phyloP scores from a whole-genome alignment of 257 asterid species.

The Solanum chiquidenum region DNA sequence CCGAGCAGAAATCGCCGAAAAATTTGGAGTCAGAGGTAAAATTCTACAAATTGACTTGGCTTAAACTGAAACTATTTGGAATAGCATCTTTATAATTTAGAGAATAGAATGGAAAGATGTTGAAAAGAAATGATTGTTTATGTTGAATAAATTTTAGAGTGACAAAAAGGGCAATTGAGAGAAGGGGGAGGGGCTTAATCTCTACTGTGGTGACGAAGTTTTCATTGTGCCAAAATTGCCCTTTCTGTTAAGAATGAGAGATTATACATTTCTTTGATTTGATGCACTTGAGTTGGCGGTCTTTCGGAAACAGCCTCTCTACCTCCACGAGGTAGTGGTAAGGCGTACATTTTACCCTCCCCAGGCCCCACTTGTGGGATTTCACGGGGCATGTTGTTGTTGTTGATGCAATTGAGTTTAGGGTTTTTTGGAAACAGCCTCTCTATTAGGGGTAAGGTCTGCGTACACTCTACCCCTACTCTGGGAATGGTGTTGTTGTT shows the following conservation, averaged over 20 bases:
- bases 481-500: not conserved
- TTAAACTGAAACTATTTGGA: not conserved
- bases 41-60: not conserved
- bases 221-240: not conserved
- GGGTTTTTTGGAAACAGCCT: not conserved
- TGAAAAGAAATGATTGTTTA: not conserved
- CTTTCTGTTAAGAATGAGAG: not conserved
- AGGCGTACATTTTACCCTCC: not conserved
- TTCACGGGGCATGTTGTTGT: not conserved
- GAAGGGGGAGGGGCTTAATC: not conserved
- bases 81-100: not conserved
- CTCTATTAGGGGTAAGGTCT: not conserved
- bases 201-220: not conserved
- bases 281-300: not conserved
- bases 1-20: slow-evolving; percentile 38
- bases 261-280: not conserved
- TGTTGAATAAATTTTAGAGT: not conserved
- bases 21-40: slow-evolving; percentile 62
- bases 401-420: not conserved
- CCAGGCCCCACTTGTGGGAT: not conserved
- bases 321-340: not conserved
- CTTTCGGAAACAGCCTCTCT: not conserved
- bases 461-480: not conserved
- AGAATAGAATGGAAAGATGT: not conserved
- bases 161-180: not conserved